Evolutionary conservation across 2,329 filamentous ascomycete species (phyloP), one percentile per base, ranked within the genome.

Genomic region (Clonostachys rosea): DNA sequence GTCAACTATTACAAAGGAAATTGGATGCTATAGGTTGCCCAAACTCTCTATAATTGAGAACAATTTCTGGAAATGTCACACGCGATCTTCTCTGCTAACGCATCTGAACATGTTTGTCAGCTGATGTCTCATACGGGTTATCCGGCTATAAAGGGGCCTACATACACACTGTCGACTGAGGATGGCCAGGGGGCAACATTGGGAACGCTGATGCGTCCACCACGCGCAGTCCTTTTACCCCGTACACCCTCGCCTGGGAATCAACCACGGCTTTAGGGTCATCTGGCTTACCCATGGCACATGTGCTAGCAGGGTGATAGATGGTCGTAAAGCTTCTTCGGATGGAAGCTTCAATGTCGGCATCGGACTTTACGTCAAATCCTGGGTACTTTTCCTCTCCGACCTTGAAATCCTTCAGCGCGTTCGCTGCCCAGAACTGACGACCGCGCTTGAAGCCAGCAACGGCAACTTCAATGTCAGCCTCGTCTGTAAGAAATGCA

Each of bases 181-280:
- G 47, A 18, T 35, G 33, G 16, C 49, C 47, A 20, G 47, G 49
- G 1, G 62, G 60, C 18, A 63, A 74, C 47, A 66, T 67, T 2
- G 78, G 75, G 50, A 76, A 83, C 4, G 73, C 68, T n/a, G 67
- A 72, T 3, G 76, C 79, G 63, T 83, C 80, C 3, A 83, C 79
- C 12, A 82, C 79, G 17, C 80, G 66, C 46, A 83, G 60, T 0
- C 73, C 71, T 3, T 67, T 58, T 1, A 79, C 71, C 5, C 76
- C 76, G 18, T 71, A 63, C 3, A 83, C 78, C 14, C 70, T 65
- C 56, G 80, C 79, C 47, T 71, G 65, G 0, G 61, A 65, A 55
- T 82, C 75, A 35, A 82, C 55, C 1, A 81, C 77, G 5, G 75
- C 77, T 58, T 67, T 71, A 2, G 64, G 59, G 54, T 82, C 76